phyloP scores from a whole-genome alignment of 305 asterid species.

The Solanum aculeatissimum region DNA sequence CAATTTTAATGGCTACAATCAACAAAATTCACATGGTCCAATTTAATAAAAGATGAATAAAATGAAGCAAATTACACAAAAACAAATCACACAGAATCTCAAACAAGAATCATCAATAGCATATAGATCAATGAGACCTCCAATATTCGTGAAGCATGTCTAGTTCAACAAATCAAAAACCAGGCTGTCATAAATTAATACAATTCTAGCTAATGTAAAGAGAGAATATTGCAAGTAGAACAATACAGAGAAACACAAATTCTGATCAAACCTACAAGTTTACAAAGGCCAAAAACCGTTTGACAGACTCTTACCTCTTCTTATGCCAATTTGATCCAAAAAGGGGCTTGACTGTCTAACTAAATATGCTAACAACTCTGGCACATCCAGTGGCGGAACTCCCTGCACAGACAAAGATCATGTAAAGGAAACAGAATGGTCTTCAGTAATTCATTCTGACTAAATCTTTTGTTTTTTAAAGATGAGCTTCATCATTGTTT shows the following conservation, averaged over 20 bases:
- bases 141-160: neutral
- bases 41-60: neutral
- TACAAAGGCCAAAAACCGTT: neutral
- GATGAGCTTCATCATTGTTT: neutral
- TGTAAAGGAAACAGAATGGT: neutral
- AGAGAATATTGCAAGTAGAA: neutral
- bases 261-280: neutral
- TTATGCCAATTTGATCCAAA: conserved; percentile 86
- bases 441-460: neutral
- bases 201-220: neutral
- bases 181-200: neutral
- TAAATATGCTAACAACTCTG: conserved; percentile 80
- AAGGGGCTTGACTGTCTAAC: conserved; percentile 95
- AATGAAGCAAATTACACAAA: neutral
- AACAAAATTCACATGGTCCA: neutral
- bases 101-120: neutral
- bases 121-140: neutral
- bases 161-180: neutral
- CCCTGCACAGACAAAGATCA: conserved; percentile 33
- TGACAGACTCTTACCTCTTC: conserved; percentile 37
- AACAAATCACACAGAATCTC: neutral
- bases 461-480: neutral
- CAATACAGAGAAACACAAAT: neutral
- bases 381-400: conserved; percentile 84
- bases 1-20: neutral